Evolutionary conservation across 2,329 filamentous ascomycete species (phyloP).

Genomic region (Alternaria incomplexa): DNA sequence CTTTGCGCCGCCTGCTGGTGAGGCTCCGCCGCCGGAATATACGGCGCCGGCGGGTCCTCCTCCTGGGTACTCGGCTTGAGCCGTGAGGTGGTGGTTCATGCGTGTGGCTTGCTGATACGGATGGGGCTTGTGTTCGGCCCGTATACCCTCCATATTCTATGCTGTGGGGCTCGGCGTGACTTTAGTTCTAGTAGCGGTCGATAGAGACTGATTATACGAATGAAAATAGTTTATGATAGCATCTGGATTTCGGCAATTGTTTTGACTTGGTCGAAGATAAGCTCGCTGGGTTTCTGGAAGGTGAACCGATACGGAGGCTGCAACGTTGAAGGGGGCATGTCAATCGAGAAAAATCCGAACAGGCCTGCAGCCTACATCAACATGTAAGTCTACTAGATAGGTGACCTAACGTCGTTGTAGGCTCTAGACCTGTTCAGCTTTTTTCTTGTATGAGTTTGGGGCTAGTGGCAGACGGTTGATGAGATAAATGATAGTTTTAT

Average conservation of each 20-base stretch:
- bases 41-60: conserved; percentile 13
- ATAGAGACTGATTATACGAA: background rate
- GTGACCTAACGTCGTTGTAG: too few species aligned
- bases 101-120: background rate
- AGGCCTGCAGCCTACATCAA: too few species aligned
- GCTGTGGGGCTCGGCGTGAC: background rate
- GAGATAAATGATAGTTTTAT: background rate
- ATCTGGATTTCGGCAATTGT: background rate
- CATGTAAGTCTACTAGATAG: too few species aligned
- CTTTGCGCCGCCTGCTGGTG: background rate
- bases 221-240: background rate
- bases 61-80: conserved; percentile 6
- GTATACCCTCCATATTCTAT: background rate
- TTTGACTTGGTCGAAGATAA: background rate
- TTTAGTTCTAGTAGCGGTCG: background rate
- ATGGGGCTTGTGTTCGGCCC: background rate
- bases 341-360: too few species aligned
- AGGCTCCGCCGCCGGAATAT: conserved; percentile 15
- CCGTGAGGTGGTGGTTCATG: background rate
- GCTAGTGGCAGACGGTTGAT: background rate
- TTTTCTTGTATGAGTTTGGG: too few species aligned
- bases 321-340: background rate
- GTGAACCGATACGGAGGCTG: background rate
- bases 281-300: background rate
- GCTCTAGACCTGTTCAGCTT: too few species aligned